A percentile compares a stretch with the other conserved stretches of the same genome.
phyloP scores from a whole-genome alignment of 2,329 filamentous ascomycete species.

The Cladobotryum mycophilum region DNA sequence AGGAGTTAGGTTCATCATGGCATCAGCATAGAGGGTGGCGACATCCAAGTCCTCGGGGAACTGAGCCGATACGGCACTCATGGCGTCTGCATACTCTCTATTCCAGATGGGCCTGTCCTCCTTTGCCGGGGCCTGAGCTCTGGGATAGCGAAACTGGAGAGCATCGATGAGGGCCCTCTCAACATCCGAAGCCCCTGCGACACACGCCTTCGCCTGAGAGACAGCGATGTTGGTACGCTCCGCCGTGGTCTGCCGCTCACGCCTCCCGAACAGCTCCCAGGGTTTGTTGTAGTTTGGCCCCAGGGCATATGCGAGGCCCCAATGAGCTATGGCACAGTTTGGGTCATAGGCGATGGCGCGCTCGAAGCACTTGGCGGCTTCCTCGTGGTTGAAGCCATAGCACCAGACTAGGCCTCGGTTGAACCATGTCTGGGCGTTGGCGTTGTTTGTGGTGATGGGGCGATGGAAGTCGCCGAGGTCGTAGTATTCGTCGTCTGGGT shows the following conservation, averaged over 20 bases:
- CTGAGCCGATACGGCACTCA: slow-evolving; percentile 29
- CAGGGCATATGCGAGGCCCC: slow-evolving; percentile 64
- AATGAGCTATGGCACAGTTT: slow-evolving; percentile 57
- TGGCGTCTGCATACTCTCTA: slow-evolving; percentile 30
- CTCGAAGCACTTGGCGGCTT: slow-evolving; percentile 59
- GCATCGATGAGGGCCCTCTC: slow-evolving; percentile 61
- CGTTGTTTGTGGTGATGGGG: slow-evolving; percentile 45
- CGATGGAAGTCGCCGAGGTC: slow-evolving; percentile 55
- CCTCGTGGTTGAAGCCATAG: slow-evolving; percentile 72
- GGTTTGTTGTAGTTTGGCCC: slow-evolving; percentile 76
- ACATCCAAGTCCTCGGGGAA: slow-evolving; percentile 37
- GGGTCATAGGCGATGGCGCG: slow-evolving; percentile 49
- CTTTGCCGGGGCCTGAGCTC: slow-evolving; percentile 34
- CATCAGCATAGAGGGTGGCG: slow-evolving; percentile 32
- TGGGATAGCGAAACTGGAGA: slow-evolving; percentile 55
- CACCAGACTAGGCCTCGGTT: slow-evolving; percentile 66
- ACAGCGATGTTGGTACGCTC: slow-evolving; percentile 26
- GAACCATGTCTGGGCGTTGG: slow-evolving; percentile 59
- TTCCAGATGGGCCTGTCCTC: slow-evolving; percentile 41
- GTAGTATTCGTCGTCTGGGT: slow-evolving; percentile 38
- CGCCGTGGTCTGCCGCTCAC: slow-evolving; percentile 50
- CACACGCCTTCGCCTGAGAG: slow-evolving; percentile 19
- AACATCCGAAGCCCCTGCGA: slow-evolving; percentile 19
- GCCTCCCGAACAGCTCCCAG: slow-evolving; percentile 62
- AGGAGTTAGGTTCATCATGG: slow-evolving; percentile 43